A percentile compares a stretch with the other conserved stretches of the same genome.
phyloP scores from a whole-genome alignment of 192 early-diverging fungal species.

The Dissophora ornata region DNA sequence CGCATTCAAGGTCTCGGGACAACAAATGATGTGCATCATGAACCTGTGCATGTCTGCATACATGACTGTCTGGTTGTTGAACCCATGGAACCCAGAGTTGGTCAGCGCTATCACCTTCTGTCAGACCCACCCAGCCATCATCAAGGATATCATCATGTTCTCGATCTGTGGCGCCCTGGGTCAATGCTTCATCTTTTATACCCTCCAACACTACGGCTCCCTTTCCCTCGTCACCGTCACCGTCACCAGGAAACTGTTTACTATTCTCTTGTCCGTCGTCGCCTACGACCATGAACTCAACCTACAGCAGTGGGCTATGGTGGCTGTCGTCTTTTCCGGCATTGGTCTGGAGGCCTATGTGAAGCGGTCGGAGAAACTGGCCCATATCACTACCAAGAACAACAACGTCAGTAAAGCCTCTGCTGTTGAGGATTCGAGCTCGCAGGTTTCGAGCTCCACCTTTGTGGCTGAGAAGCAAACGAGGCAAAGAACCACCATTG shows the following conservation, averaged over 20 bases:
- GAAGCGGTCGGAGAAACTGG: constrained; percentile 66
- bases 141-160: constrained; percentile 89
- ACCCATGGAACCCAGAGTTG: constrained; percentile 85
- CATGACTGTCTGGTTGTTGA: constrained; percentile 82
- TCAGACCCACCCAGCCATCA: constrained; percentile 79
- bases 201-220: constrained; percentile 90
- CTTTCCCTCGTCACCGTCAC: constrained; percentile 93
- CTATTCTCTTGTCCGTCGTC: constrained; percentile 91
- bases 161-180: constrained; percentile 92
- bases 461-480: neutral
- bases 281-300: constrained; percentile 86
- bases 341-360: constrained; percentile 82
- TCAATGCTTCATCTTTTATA: constrained; percentile 99
- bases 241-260: constrained; percentile 96
- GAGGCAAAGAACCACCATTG: constrained; percentile 30
- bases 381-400: constrained; percentile 23
- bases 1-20: constrained; percentile 82
- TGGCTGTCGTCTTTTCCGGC: constrained; percentile 89
- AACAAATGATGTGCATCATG: constrained; percentile 99
- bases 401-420: no score
- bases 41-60: constrained; percentile 83
- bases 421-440: neutral
- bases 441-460: neutral
- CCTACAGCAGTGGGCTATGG: constrained; percentile 86
- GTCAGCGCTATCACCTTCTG: constrained; percentile 79